phyloP scores from a whole-genome alignment of 192 early-diverging fungal genomes.

The Pecoramyces ruminantium region DNA sequence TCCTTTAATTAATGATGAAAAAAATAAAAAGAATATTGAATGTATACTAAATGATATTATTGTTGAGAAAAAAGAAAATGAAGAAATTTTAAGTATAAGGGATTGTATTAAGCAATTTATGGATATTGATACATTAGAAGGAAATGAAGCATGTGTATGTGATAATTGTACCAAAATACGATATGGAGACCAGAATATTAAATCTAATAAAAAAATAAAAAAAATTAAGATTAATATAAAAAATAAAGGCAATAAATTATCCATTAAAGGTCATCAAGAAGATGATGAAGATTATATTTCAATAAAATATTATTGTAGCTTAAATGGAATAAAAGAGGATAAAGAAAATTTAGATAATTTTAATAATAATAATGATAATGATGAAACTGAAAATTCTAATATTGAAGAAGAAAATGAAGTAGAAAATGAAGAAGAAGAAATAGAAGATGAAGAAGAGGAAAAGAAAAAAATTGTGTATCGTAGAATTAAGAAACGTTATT shows the following conservation, averaged over 20 bases:
- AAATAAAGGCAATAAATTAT: neutral
- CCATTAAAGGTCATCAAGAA: neutral
- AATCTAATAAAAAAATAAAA: neutral
- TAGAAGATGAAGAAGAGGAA: neutral
- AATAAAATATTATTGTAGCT: neutral
- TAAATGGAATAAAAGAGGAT: neutral
- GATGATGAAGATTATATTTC: neutral
- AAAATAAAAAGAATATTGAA: neutral
- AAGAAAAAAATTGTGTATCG: neutral
- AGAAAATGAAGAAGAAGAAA: neutral
- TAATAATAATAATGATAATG: neutral
- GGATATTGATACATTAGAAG: constrained; percentile 39
- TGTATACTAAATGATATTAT: neutral
- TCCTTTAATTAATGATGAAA: constrained; percentile 2
- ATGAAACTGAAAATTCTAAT: neutral
- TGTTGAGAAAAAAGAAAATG: neutral
- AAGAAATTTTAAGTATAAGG: constrained; percentile 6
- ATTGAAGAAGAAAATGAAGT: neutral
- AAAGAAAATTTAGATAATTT: neutral
- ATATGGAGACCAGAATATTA: neutral
- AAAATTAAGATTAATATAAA: neutral
- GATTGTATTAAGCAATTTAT: constrained; percentile 30
- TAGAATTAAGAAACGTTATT: neutral
- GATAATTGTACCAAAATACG: constrained; percentile 33
- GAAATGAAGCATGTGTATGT: constrained; percentile 39